Evolutionary conservation across 345 rosid species (phyloP), one percentile per base, ranked within the genome.

Genomic region (Salix caprea): DNA sequence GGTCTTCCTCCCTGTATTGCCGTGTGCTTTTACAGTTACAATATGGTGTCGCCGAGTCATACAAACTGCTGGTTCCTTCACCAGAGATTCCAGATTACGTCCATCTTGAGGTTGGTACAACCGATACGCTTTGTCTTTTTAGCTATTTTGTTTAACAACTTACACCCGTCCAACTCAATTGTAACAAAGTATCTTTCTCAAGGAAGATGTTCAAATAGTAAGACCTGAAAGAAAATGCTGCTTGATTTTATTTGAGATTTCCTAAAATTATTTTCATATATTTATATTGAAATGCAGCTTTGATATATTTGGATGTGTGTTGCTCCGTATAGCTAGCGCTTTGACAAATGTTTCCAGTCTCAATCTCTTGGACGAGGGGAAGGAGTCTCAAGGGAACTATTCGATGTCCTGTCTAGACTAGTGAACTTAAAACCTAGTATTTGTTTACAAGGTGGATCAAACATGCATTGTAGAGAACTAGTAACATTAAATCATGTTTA

Each of bases 11-110:
- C 15, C 21, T 65, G 65, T 21, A 7, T n/a, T 67, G 40, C 37
- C 18, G 26, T 70, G 28, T 58, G 52, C 52, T 14, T 78, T 65
- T 82, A 81, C 88, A 91, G 97, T 83, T 90, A 74, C 88, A 90
- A 66, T 87, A 85, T 62, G 92, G 92, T 40, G 67, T 64, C 39
- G 90, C 90, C 62, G 97, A 91, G 75, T 90, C 94, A 21, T 90
- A 91, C 86, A 90, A 77, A 75, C 77, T 91, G 67, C 72, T 73
- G 61, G 85, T 91, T 65, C 86, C 94, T 70, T 84, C 88, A 39
- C 80, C 67, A 36, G 79, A 75, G 34, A 85, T 84, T 19, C 86
- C 88, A 6, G 79, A 74, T 75, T 82, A 69, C 83, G 92, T 89
- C 32, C 86, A 81, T 67, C 87, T 90, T 69, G 89, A 90, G 94